phyloP scores from a whole-genome alignment of 2,329 filamentous ascomycete species.

The Aspergillus thermomutatus region DNA sequence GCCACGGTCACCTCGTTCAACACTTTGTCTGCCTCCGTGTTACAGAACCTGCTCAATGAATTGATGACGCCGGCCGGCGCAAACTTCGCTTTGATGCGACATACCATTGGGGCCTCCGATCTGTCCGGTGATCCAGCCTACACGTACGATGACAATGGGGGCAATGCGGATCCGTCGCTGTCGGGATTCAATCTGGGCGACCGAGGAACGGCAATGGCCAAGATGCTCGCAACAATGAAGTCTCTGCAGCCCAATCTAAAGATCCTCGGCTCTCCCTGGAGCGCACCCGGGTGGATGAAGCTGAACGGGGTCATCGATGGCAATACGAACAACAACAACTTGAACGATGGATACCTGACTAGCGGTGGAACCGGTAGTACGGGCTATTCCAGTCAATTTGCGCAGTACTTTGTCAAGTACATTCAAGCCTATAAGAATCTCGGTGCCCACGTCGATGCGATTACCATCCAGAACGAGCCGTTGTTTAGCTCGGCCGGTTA shows the following conservation, averaged over 20 bases:
- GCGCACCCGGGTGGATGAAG: slow-evolving; percentile 41
- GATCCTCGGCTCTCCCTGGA: slow-evolving; percentile 38
- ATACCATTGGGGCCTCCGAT: slow-evolving; percentile 39
- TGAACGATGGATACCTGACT: slow-evolving; percentile 27
- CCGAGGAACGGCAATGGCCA: slow-evolving; percentile 36
- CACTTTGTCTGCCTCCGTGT: slow-evolving; percentile 23
- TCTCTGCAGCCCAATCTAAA: slow-evolving; percentile 32
- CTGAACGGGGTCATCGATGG: slow-evolving; percentile 32
- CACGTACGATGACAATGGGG: slow-evolving; percentile 38
- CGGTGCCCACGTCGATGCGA: slow-evolving; percentile 34
- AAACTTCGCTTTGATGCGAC: slow-evolving; percentile 38
- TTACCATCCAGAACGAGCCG: slow-evolving; percentile 40
- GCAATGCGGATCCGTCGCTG: slow-evolving; percentile 29
- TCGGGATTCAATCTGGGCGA: slow-evolving; percentile 30
- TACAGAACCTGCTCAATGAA: slow-evolving; percentile 31
- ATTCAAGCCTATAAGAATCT: slow-evolving; percentile 32
- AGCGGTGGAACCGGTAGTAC: slow-evolving; percentile 25
- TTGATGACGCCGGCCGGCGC: slow-evolving; percentile 34
- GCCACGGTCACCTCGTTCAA: slow-evolving; percentile 36
- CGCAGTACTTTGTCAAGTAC: slow-evolving; percentile 38
- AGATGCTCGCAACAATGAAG: slow-evolving; percentile 36
- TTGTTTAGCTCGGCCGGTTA: slow-evolving; percentile 37
- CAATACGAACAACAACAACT: slow-evolving; percentile 28
- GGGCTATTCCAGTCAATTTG: slow-evolving; percentile 30
- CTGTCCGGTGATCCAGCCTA: slow-evolving; percentile 32